Base-by-base conservation (phyloP, 169 alveolate genomes). In the Besnoitia besnoiti region DNA sequence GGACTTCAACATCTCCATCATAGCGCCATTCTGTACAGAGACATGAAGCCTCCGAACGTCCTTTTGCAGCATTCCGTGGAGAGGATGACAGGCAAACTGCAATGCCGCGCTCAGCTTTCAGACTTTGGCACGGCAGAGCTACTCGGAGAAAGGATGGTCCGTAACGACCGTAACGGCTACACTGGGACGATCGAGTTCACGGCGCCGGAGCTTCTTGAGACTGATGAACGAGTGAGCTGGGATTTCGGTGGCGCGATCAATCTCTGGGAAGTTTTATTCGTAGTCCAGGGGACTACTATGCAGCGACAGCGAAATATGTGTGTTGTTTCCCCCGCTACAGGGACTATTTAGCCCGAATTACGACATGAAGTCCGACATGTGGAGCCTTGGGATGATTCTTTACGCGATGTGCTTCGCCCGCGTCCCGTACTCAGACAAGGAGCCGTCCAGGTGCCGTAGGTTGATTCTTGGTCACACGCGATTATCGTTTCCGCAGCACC, bases 101-200 rank as follows among this genome's bases (percentile, higher is more conserved):
- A 89, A 19, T 94, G 94, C 61, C 93, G 94, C 16, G 97, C 97
- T 33, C 84, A 96, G 89, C 93, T 96, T 35, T 94, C 98, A 30
- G 98, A 96, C 90, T 96, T 96, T 87, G 98, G 98, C 21, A 96
- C 98, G 5, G 96, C 97, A 24, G 97, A 96, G 75, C 75, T 96
- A 0, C 77, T 73, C 14, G 91, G 91, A 24, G 87, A 77, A 35
- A 77, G 87, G 59, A 62, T 42, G n/a, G 46, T 85, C 82, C 55
- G 85, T 39, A 47, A 55, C 24, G 80, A 47, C 4, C 47, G 91
- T 16, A 94, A 61, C 85, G 98, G 96, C 33, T 96, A 50, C 89
- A 96, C 97, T 19, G 98, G 98, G 12, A 96, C 98, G n/a, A 93
- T 96, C 0, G 98, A 96, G 89, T 96, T 95, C 92, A 96, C 98